Evolutionary conservation across 768 basidiomycete species (phyloP).

Genomic region (Naganishia onofrii): DNA sequence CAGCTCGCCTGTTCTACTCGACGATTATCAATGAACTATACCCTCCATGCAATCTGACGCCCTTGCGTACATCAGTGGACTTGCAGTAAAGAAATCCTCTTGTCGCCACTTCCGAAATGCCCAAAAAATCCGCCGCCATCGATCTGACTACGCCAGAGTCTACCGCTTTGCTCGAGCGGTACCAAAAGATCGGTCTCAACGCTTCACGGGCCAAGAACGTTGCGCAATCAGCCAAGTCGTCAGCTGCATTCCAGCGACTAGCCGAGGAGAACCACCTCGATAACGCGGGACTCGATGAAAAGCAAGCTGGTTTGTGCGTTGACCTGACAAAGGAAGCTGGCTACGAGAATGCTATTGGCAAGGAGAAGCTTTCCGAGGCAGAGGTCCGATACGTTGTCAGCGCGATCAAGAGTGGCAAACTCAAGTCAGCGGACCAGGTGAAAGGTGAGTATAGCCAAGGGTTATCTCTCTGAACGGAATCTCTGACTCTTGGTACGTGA

Average conservation of each 20-base stretch:
- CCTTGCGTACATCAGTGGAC: neutral
- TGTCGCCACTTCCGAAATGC: slow-evolving; percentile 4
- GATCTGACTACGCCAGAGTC: slow-evolving; percentile 54
- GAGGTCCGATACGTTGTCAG: slow-evolving; percentile 64
- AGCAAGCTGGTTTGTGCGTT: slow-evolving; percentile 68
- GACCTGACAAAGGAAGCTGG: slow-evolving; percentile 60
- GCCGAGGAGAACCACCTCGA: slow-evolving; percentile 61
- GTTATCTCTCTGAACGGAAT: neutral
- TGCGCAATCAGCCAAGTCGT: slow-evolving; percentile 74
- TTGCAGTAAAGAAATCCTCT: neutral
- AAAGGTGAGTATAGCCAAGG: slow-evolving; percentile 60
- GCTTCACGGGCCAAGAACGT: slow-evolving; percentile 77
- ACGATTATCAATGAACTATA: neutral
- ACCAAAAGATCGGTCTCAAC: slow-evolving; percentile 73
- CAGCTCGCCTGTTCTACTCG: neutral
- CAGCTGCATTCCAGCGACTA: slow-evolving; percentile 66
- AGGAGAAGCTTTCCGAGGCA: slow-evolving; percentile 64
- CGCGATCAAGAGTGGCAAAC: slow-evolving; percentile 67
- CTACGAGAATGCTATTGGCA: slow-evolving; percentile 55
- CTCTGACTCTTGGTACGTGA: neutral
- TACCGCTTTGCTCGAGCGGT: slow-evolving; percentile 58
- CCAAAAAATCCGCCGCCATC: slow-evolving; percentile 35
- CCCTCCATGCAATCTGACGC: neutral
- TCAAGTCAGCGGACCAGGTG: slow-evolving; percentile 83
- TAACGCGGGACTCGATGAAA: slow-evolving; percentile 64